These are phyloP conservation scores for Protomyces inouyei DNA, from an alignment of 1,139 yeast species.

Conservation along the genomic window DNA sequence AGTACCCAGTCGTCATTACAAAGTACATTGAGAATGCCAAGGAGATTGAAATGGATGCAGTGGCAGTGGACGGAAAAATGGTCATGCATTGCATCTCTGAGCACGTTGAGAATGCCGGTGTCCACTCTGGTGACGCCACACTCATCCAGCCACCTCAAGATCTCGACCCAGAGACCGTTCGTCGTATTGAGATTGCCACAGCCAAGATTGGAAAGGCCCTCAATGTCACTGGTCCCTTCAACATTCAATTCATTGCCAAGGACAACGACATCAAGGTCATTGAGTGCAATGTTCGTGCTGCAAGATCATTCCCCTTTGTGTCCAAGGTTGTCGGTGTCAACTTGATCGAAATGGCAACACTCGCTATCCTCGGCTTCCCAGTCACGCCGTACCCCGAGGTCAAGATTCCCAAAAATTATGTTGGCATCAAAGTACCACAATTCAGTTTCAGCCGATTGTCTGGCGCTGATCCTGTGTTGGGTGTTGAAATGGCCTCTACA, in stretches of 20 bases:
- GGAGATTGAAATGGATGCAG: conserved; percentile 99
- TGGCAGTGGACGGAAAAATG: conserved; percentile 89
- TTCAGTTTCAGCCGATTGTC: conserved; percentile 96
- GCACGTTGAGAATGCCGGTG: conserved; percentile 99
- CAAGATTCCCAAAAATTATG: conserved; percentile 73
- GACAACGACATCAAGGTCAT: conserved; percentile 92
- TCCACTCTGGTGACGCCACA: conserved; percentile 99
- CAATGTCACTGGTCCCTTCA: conserved; percentile 96
- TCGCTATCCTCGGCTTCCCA: conserved; percentile 88
- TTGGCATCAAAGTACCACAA: conserved; percentile 97
- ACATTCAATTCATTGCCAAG: conserved; percentile 92
- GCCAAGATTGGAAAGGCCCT: conserved; percentile 94
- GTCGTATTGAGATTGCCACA: conserved; percentile 88
- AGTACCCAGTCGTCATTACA: conserved; percentile 95
- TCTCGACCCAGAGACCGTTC: conserved; percentile 83
- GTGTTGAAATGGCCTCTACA: conserved; percentile 99
- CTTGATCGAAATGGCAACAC: conserved; percentile 94
- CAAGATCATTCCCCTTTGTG: conserved; percentile 97
- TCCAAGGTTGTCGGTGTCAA: conserved; percentile 97
- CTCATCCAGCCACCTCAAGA: conserved; percentile 96
- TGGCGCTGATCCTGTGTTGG: conserved; percentile 97
- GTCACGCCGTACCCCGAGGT: conserved; percentile 83
- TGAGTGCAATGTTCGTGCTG: conserved; percentile 97
- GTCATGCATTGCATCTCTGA: conserved; percentile 97
- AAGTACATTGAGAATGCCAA: conserved; percentile 95